Conservation (phyloP, 805 yeast genomes). For the Candida xyloterini region DNA sequence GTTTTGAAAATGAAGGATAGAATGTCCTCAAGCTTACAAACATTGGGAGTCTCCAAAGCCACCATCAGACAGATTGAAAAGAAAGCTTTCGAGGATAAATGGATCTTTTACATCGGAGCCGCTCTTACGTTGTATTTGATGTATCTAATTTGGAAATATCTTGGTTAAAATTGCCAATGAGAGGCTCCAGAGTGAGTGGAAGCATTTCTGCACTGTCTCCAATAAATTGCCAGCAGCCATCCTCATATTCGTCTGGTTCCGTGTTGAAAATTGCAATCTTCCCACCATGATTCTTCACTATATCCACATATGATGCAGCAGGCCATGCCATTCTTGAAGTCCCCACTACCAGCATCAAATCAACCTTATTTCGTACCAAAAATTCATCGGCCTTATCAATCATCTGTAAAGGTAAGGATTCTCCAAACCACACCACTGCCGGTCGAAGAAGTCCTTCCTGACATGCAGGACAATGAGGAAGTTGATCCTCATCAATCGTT, state of each 20-base stretch:
- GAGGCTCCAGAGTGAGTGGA: slow-evolving; percentile 63
- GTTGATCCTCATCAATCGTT: slow-evolving; percentile 44
- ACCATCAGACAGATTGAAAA: slow-evolving; percentile 79
- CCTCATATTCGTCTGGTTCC: slow-evolving; percentile 43
- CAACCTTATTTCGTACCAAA: slow-evolving; percentile 54
- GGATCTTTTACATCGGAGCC: slow-evolving; percentile 79
- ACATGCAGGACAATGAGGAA: slow-evolving; percentile 81
- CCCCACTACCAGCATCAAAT: slow-evolving; percentile 77
- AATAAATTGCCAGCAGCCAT: slow-evolving; percentile 59
- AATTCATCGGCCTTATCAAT: slow-evolving; percentile 72
- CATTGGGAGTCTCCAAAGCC: slow-evolving; percentile 82
- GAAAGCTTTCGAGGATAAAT: slow-evolving; percentile 81
- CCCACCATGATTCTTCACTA: slow-evolving; percentile 71
- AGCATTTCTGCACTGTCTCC: slow-evolving; percentile 78
- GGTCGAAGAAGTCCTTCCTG: slow-evolving; percentile 69
- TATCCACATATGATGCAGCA: slow-evolving; percentile 85
- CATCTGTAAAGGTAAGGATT: slow-evolving; percentile 62
- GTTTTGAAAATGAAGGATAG: slow-evolving; percentile 59
- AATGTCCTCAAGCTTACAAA: slow-evolving; percentile 65
- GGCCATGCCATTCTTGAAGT: slow-evolving; percentile 89
- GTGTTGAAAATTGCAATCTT: slow-evolving; percentile 82
- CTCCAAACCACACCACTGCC: slow-evolving; percentile 96
- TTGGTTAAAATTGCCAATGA: slow-evolving; percentile 42
- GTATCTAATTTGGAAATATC: slow-evolving; percentile 62
- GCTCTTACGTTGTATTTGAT: slow-evolving; percentile 59